Evolutionary conservation across 805 yeast species (phyloP).

Genomic region (Cyberlindnera veronae): DNA sequence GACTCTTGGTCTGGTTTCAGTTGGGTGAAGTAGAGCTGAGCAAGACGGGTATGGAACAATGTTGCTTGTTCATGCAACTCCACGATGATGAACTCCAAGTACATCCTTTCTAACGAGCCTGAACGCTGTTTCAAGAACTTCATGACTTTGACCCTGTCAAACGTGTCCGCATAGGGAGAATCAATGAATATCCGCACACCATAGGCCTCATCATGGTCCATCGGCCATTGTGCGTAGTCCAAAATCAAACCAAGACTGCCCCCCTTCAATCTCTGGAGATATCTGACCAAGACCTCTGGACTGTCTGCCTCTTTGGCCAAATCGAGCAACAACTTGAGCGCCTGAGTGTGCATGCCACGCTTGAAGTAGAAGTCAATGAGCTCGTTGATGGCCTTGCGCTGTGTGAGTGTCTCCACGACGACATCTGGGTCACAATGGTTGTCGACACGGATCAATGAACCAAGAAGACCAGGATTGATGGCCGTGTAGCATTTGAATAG

Average conservation of each 20-base stretch:
- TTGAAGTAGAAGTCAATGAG: conserved; percentile 74
- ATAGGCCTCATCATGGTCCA: conserved; percentile 35
- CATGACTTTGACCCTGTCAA: conserved; percentile 51
- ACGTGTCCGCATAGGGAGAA: conserved; percentile 53
- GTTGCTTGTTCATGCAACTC: conserved; percentile 36
- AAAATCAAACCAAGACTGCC: conserved; percentile 52
- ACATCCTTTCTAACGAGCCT: conserved; percentile 35
- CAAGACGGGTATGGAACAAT: conserved; percentile 41
- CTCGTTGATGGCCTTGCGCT: conserved; percentile 54
- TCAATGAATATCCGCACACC: conserved; percentile 58
- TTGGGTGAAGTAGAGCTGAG: conserved; percentile 40
- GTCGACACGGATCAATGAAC: conserved; percentile 73
- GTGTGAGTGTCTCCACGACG: conserved; percentile 52
- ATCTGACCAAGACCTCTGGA: conserved; percentile 37
- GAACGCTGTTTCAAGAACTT: conserved; percentile 41
- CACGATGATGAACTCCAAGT: conserved; percentile 49
- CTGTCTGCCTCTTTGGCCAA: conserved; percentile 20
- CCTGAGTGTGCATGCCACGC: conserved; percentile 58
- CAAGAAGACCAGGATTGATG: conserved; percentile 69
- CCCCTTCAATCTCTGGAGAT: conserved; percentile 52
- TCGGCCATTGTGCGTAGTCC: conserved; percentile 51
- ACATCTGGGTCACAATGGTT: conserved; percentile 68
- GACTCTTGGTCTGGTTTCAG: conserved; percentile 18
- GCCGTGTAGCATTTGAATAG: conserved; percentile 70
- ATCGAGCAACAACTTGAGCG: conserved; percentile 55